Percentiles rank a stretch among this genome's conserved stretches.
Conservation (phyloP, 2,329 filamentous ascomycete genomes). For the Aspergillus neotritici region DNA sequence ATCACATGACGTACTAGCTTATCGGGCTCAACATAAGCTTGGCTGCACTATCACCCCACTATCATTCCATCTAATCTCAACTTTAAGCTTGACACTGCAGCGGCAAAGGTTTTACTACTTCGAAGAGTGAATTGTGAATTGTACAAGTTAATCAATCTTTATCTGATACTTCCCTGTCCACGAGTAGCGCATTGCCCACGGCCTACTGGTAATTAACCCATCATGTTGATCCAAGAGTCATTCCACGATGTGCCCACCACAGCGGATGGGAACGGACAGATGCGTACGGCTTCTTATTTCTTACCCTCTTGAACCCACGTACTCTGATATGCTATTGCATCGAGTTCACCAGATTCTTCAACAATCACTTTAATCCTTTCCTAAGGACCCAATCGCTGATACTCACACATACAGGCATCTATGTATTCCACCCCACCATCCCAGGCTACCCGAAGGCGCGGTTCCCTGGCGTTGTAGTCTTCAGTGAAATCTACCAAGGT, state of each 20-base stretch:
- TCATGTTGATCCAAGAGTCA: slow-evolving; percentile 34
- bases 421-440: slow-evolving; percentile 79
- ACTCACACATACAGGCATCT: slow-evolving; percentile 59
- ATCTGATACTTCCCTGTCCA: too few relatives aligned
- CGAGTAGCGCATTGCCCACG: too few relatives aligned
- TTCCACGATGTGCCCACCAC: slow-evolving; percentile 34
- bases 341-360: not conserved
- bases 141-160: too few relatives aligned
- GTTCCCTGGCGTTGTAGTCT: slow-evolving; percentile 82
- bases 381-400: not conserved
- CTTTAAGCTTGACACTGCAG: too few relatives aligned
- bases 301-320: not conserved
- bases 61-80: not conserved
- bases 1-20: slow-evolving; percentile 4
- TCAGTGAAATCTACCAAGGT: slow-evolving; percentile 97
- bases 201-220: not conserved
- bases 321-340: not conserved
- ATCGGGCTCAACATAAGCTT: not conserved
- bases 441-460: slow-evolving; percentile 81
- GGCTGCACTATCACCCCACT: not conserved
- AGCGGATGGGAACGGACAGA: slow-evolving; percentile 33
- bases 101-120: too few relatives aligned
- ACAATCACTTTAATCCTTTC: not conserved
- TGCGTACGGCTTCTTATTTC: slow-evolving; percentile 27
- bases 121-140: too few relatives aligned